Evolutionary conservation across 2,329 filamentous ascomycete genomes (phyloP).

Genomic region (Penicillium digitatum): DNA sequence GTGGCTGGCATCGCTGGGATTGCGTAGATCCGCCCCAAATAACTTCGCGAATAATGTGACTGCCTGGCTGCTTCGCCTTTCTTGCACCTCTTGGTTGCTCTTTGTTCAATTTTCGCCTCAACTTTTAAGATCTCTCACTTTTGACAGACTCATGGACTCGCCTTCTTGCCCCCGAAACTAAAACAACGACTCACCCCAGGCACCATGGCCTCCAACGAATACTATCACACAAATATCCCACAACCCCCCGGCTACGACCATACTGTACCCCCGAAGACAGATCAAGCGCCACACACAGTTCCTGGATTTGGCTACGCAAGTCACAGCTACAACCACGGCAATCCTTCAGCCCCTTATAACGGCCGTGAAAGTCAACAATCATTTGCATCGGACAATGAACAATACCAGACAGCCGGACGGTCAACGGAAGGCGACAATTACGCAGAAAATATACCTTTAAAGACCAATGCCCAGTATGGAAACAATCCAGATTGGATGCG

Average conservation of each 20-base stretch:
- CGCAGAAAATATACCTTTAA: slow-evolving; percentile 43
- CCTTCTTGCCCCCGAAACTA: neutral
- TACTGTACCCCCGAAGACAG: slow-evolving; percentile 35
- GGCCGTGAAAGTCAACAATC: slow-evolving; percentile 39
- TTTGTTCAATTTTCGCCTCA: neutral
- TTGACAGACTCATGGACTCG: neutral
- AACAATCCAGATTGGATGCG: slow-evolving; percentile 41
- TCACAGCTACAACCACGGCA: slow-evolving; percentile 38
- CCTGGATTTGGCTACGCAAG: slow-evolving; percentile 21
- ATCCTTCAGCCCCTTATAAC: slow-evolving; percentile 40
- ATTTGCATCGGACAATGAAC: slow-evolving; percentile 32
- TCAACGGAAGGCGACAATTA: slow-evolving; percentile 36
- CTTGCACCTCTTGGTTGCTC: neutral
- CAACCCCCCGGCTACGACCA: slow-evolving; percentile 33
- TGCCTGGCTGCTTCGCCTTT: slow-evolving; percentile 13
- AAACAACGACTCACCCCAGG: slow-evolving; percentile 5
- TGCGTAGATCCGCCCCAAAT: slow-evolving; percentile 23
- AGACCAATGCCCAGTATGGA: slow-evolving; percentile 35
- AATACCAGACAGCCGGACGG: slow-evolving; percentile 32
- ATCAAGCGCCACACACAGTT: slow-evolving; percentile 31
- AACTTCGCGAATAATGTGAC: slow-evolving; percentile 19
- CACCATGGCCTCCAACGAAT: slow-evolving; percentile 63
- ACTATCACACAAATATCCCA: slow-evolving; percentile 53
- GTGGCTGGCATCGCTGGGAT: slow-evolving; percentile 27
- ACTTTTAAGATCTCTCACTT: neutral